Conservation (phyloP, 768 basidiomycete genomes). For the Cyclocybe cylindracea region DNA sequence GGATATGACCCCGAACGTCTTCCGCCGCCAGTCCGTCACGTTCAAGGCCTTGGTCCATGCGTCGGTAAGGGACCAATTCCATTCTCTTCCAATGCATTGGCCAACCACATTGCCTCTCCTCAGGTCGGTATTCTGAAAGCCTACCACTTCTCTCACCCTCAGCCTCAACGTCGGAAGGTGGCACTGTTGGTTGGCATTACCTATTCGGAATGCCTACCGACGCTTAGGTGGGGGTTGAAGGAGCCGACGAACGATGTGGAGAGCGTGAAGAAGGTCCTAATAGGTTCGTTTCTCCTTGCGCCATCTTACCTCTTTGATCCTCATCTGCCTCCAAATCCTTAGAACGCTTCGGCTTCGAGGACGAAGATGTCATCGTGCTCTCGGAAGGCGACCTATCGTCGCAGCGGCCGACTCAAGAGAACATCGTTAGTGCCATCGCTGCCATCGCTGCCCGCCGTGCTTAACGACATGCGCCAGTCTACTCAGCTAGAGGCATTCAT, state of each 20-base stretch:
- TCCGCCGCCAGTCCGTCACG: no score
- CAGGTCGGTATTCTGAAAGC: no score
- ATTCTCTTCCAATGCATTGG: no score
- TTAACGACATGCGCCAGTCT: not conserved
- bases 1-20: no score
- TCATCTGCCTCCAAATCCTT: not conserved
- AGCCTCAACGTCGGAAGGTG: not conserved
- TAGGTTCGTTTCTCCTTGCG: slow-evolving; percentile 1
- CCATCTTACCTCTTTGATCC: no score
- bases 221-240: not conserved
- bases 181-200: slow-evolving; percentile 15
- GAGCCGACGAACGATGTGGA: slow-evolving; percentile 4
- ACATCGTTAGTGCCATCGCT: slow-evolving; percentile 8
- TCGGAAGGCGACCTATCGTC: not conserved
- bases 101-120: no score
- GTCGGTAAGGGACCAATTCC: no score
- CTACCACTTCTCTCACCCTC: no score
- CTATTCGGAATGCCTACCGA: not conserved
- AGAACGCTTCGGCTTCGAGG: slow-evolving; percentile 1
- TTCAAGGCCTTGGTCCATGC: no score
- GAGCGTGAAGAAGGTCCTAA: slow-evolving; percentile 4
- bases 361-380: slow-evolving; percentile 3
- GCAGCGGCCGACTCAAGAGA: not conserved
- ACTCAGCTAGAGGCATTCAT: not conserved
- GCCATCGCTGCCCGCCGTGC: not conserved